A percentile compares a stretch with the other conserved stretches of the same genome.
Evolutionary conservation across 225 moss, liverwort and hornwort genomes (phyloP).

Genomic region (Bryoerythrophyllum caledonicum): DNA sequence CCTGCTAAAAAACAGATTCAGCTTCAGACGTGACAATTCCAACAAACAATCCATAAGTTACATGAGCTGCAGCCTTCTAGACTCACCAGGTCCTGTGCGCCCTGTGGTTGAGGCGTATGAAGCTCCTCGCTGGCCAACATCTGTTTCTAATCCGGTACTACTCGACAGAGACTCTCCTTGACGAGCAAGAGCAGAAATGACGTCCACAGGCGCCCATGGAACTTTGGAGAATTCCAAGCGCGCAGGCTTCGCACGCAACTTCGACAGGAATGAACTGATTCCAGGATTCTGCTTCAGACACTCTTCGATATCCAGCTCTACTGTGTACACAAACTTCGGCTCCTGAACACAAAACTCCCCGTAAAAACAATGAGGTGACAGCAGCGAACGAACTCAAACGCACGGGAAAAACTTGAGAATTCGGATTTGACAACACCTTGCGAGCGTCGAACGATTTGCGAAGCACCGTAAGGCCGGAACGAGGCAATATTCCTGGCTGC

Average conservation of each 20-base stretch:
- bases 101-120: slow-evolving; percentile 39
- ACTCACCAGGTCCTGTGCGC: slow-evolving; percentile 35
- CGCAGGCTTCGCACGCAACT: slow-evolving; percentile 55
- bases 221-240: slow-evolving; percentile 63
- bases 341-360: slow-evolving; percentile 34
- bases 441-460: slow-evolving; percentile 97
- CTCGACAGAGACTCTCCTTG: slow-evolving; percentile 35
- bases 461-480: slow-evolving; percentile 63
- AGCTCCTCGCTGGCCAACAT: slow-evolving; percentile 20
- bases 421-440: slow-evolving; percentile 52
- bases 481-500: slow-evolving; percentile 67
- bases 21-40: slow-evolving; percentile 7
- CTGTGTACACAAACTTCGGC: slow-evolving; percentile 86
- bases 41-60: neutral
- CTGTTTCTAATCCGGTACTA: slow-evolving; percentile 1
- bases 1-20: slow-evolving; percentile 24
- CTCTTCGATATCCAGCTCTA: slow-evolving; percentile 75
- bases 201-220: slow-evolving; percentile 63
- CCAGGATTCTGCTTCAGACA: slow-evolving; percentile 52
- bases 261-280: slow-evolving; percentile 52
- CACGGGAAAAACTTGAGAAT: neutral
- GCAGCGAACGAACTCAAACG: neutral
- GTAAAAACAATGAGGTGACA: neutral
- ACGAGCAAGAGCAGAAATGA: slow-evolving; percentile 62
- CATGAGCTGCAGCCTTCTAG: neutral